Base-by-base conservation (phyloP, 2,329 filamentous ascomycete genomes). In the Fusarium ambrosium region DNA sequence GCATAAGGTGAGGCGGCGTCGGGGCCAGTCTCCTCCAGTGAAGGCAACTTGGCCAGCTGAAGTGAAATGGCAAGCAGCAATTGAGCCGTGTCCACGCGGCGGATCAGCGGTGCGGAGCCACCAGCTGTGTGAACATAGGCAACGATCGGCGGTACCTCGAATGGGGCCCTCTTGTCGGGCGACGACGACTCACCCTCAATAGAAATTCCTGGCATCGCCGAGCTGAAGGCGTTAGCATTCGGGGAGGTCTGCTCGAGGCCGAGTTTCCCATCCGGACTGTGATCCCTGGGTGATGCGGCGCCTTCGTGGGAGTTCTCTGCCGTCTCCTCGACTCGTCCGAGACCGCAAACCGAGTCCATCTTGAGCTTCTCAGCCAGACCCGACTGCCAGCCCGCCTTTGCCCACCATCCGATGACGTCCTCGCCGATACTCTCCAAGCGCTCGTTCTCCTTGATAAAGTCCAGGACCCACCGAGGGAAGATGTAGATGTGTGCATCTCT, bases 401-500 rank as follows among this genome's bases (percentile, higher is more conserved):
- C 94, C 95, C 95, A 98, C 93, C 94, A 98, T 8, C 95, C 95
- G 18, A 98, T 87, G 7, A 98, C 91, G 79, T 98, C 96, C 82
- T 98, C 96, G 36, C 93, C 94, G 58, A 99, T 92, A 66, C 92
- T 97, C 78, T 98, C 94, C 72, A 99, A 90, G 13, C 89, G 91
- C 34, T 95, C 92, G 78, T 98, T 97, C 71, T 89, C 87, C 68
- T 90, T 89, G 48, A 97, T 90, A 82, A 98, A 93, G 64, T 97
- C 92, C 79, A 98, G 90, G 10, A 97, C 89, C 96, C 97, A 98
- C 75, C 91, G 91, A 0, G 97, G 97, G 76, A 99, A 94, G 72
- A 99, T 91, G 83, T 99, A 99, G 68, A 98, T 93, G 80, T 98
- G 96, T 0, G 96, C 94, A 81, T 98, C 96, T 48, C 97, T 91